Evolutionary conservation across 192 early-diverging fungal genomes (phyloP), one percentile per base, ranked within the genome.

Genomic region (Umbelopsis sp.): DNA sequence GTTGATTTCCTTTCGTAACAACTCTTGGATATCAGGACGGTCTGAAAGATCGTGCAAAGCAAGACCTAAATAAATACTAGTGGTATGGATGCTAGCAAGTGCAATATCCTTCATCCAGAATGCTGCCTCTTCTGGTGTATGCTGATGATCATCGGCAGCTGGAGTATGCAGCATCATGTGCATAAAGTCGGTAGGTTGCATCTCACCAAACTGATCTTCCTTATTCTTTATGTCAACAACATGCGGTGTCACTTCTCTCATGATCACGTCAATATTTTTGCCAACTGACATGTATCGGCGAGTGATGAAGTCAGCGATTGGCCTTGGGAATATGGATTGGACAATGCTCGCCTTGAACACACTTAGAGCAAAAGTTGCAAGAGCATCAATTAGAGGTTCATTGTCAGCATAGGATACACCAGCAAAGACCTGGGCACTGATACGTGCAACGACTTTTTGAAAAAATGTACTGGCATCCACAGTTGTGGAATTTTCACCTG

Each of bases 31-130:
- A 44, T 50, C 47, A 70, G 74, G 74, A 14, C 74, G 74, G 44
- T 69, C 69, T 11, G 74, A 45, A 9, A 75, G 45, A 24, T 75
- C 68, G 43, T 75, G 74, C 6, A 75, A 53, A 38, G 68, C 47
- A 7, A 75, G 66, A n/a, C 56, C 51, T 8, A 45, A 20, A 21
- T 65, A 65, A 50, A 66, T 68, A 26, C 68, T 70, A 21, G 74
- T 75, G 20, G 74, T 75, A 31, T 75, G 74, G 12, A 75, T 66
- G 44, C 68, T 70, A n/a, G 74, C 68, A 50, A 75, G 47, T 8
- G 68, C 74, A 22, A 70, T 65, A 22, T 70, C 50, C 14, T 75
- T 70, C 49, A 75, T 66, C 45, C 68, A 70, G 41, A 65, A 70
- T 22, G 74, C 74, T 3, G 56, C 45, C 31, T 75, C 74, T 70